These are phyloP conservation scores for Fraxinus ornus DNA, from an alignment of 305 asterid species.

Conservation along the genomic window DNA sequence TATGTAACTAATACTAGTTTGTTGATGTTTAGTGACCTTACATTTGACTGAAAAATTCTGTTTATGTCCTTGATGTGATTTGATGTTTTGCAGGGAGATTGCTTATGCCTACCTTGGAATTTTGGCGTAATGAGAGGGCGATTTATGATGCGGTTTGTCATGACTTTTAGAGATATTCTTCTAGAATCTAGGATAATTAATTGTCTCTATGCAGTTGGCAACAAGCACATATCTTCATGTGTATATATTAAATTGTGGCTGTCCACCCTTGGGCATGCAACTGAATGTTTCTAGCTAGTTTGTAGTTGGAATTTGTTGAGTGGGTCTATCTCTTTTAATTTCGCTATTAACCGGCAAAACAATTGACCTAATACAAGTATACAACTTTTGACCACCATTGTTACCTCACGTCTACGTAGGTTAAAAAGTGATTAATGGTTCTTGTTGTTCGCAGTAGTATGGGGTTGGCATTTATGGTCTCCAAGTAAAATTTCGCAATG, in stretches of 20 bases:
- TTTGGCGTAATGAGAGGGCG: conserved; percentile 63
- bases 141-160: conserved; percentile 53
- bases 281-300: neutral
- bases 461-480: neutral
- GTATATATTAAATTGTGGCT: neutral
- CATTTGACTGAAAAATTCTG: neutral
- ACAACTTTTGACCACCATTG: neutral
- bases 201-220: neutral
- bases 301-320: neutral
- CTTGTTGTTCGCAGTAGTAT: neutral
- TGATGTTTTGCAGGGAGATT: conserved; percentile 52
- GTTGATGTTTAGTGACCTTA: neutral
- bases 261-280: conserved; percentile 4
- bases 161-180: conserved; percentile 12
- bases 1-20: neutral
- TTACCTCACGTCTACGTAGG: neutral
- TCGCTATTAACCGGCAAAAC: neutral
- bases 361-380: neutral
- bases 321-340: neutral
- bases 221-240: neutral
- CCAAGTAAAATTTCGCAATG: neutral
- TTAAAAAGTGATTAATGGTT: neutral
- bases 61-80: neutral
- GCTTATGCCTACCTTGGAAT: conserved; percentile 55
- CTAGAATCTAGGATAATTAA: neutral